Percentiles rank a stretch among this genome's conserved stretches.
Evolutionary conservation across 768 basidiomycete genomes (phyloP).

Genomic region (Naematelia encephala): DNA sequence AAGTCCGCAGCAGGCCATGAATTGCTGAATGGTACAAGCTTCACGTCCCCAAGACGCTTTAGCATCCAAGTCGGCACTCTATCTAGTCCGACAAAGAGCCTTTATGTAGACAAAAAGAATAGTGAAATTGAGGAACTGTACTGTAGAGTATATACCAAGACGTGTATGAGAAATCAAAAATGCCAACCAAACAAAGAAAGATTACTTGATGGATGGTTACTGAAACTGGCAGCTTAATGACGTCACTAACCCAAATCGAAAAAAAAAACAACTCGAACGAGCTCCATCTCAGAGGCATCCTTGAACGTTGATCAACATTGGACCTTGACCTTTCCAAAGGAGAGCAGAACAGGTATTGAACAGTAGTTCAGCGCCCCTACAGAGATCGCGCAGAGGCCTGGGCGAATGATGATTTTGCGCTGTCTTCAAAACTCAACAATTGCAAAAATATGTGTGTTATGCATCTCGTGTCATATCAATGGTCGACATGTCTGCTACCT

Average conservation of each 20-base stretch:
- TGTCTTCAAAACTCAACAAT: no score
- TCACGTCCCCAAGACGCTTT: neutral
- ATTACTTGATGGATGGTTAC: no score
- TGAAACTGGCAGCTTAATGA: no score
- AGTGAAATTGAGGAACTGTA: neutral
- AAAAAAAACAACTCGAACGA: neutral
- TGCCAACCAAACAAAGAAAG: neutral
- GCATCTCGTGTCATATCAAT: neutral
- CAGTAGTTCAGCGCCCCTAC: no score
- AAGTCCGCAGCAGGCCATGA: no score
- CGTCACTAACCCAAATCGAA: neutral
- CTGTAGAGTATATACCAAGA: neutral
- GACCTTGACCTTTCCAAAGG: no score
- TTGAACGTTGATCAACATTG: no score
- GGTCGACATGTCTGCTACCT: neutral
- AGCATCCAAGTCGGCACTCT: no score
- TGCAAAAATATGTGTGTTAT: no score
- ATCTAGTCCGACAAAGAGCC: neutral
- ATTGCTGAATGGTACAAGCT: no score
- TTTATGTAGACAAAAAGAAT: neutral
- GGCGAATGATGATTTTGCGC: neutral
- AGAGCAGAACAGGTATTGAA: no score
- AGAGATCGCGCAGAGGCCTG: neutral
- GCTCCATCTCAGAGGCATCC: conserved; percentile 1
- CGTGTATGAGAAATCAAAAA: neutral